A percentile compares a stretch with the other conserved stretches of the same genome.
phyloP scores from a whole-genome alignment of 139 green algal species.

The Chlamydomonas urium region DNA sequence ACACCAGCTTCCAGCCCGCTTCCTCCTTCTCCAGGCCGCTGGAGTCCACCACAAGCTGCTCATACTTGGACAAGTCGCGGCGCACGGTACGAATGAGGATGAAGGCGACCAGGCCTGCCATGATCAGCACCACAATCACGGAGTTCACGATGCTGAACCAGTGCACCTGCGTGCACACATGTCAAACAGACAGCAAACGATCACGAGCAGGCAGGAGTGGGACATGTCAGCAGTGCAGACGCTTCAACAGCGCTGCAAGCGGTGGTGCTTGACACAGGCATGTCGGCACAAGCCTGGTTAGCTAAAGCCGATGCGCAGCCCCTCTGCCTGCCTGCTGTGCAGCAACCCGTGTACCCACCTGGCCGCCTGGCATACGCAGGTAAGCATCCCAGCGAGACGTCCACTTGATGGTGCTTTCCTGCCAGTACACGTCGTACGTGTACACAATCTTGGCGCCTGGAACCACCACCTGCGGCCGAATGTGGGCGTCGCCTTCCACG shows the following conservation, averaged over 20 bases:
- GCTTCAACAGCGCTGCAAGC: no score
- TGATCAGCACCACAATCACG: constrained; percentile 91
- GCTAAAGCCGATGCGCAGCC: no score
- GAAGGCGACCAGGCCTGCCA: constrained; percentile 84
- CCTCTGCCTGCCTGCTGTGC: no score
- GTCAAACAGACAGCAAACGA: no score
- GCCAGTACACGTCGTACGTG: constrained; percentile 92
- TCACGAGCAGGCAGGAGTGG: no score
- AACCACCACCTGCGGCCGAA: constrained; percentile 55
- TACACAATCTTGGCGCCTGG: constrained; percentile 72
- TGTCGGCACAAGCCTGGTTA: no score
- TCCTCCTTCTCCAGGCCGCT: constrained; percentile 17
- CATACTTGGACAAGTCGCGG: constrained; percentile 87
- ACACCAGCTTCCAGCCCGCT: constrained; percentile 95
- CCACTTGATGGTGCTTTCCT: constrained; percentile 79
- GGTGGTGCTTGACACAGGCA: no score
- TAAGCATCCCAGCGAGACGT: constrained; percentile 92
- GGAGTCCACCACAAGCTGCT: constrained; percentile 83
- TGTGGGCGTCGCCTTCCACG: constrained; percentile 38
- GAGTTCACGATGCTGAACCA: constrained; percentile 97
- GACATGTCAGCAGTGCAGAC: no score
- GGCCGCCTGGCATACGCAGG: constrained; percentile 87
- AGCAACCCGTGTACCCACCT: no score
- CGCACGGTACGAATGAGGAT: constrained; percentile 89
- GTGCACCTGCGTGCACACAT: constrained; percentile 65